Evolutionary conservation across 2,329 filamentous ascomycete species (phyloP).

Genomic region (Venturia nashicola): DNA sequence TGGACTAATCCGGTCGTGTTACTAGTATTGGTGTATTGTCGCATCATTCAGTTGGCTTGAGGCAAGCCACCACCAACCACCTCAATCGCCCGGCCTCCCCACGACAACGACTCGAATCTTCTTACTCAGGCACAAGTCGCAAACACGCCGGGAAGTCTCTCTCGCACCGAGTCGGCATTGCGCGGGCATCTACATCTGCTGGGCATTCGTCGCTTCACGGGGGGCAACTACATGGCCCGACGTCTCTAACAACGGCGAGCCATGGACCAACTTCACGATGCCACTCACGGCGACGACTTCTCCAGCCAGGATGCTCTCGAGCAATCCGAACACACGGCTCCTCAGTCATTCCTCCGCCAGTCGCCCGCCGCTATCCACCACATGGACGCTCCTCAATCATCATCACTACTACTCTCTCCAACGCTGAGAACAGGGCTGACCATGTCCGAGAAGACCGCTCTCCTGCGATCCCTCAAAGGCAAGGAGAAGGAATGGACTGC

Average conservation of each 20-base stretch:
- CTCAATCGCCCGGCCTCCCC: not conserved
- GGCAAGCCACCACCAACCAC: not conserved
- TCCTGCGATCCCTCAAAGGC: conserved; percentile 30
- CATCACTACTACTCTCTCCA: not conserved
- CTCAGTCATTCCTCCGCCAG: conserved; percentile 2
- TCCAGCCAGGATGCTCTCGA: not conserved
- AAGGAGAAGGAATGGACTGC: conserved; percentile 28
- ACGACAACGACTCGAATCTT: not conserved
- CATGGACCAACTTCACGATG: not conserved
- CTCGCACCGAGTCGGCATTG: not conserved
- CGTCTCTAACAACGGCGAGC: conserved; percentile 1
- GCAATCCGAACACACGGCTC: not conserved
- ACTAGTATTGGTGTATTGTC: not conserved
- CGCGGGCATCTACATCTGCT: not conserved
- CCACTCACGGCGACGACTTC: not conserved
- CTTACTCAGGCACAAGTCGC: not conserved
- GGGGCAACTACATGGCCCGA: not conserved
- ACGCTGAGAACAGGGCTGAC: not conserved
- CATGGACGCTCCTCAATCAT: not conserved
- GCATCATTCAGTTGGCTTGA: not conserved
- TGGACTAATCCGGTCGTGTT: not conserved
- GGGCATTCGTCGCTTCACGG: not conserved
- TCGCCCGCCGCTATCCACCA: not conserved
- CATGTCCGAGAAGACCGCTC: conserved; percentile 2
- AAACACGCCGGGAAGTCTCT: conserved; percentile 4